A percentile compares a stretch with the other conserved stretches of the same genome.
phyloP scores from a whole-genome alignment of 2,329 filamentous ascomycete genomes.

The Neofusicoccum kwambonambiense region DNA sequence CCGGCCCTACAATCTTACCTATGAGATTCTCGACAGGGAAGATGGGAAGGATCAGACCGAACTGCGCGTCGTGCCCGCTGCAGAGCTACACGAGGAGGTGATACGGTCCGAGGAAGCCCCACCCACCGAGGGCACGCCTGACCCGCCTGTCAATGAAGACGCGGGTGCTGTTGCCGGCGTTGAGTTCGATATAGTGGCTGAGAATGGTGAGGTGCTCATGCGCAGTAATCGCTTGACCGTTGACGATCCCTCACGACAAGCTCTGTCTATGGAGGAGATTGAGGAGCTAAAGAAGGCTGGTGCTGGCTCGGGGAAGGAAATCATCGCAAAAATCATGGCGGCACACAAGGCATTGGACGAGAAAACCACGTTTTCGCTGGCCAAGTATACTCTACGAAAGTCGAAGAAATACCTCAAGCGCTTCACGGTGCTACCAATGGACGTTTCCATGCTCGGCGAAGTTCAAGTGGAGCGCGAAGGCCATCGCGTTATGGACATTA shows the following conservation, averaged over 20 bases:
- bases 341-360: conserved; percentile 88
- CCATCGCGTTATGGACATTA: conserved; percentile 76
- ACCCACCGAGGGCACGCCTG: conserved; percentile 26
- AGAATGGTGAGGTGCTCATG: conserved; percentile 51
- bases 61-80: conserved; percentile 74
- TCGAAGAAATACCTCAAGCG: conserved; percentile 88
- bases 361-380: conserved; percentile 89
- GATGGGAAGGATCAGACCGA: conserved; percentile 62
- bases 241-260: conserved; percentile 69
- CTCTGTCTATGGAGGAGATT: conserved; percentile 69
- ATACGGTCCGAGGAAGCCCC: conserved; percentile 55
- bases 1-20: conserved; percentile 89
- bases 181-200: conserved; percentile 48
- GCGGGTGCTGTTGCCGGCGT: conserved; percentile 29
- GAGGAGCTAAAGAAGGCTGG: conserved; percentile 70
- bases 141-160: conserved; percentile 42
- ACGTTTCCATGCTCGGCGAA: conserved; percentile 71
- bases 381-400: conserved; percentile 95
- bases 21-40: conserved; percentile 76
- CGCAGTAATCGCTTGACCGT: conserved; percentile 64
- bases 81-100: conserved; percentile 78
- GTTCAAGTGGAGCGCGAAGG: conserved; percentile 82
- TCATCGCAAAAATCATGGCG: conserved; percentile 88
- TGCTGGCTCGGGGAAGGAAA: conserved; percentile 76
- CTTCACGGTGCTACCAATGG: conserved; percentile 81